These are phyloP conservation scores for Onygenales sp. DNA, from an alignment of 2,329 filamentous ascomycete genomes.

Conservation along the genomic window DNA sequence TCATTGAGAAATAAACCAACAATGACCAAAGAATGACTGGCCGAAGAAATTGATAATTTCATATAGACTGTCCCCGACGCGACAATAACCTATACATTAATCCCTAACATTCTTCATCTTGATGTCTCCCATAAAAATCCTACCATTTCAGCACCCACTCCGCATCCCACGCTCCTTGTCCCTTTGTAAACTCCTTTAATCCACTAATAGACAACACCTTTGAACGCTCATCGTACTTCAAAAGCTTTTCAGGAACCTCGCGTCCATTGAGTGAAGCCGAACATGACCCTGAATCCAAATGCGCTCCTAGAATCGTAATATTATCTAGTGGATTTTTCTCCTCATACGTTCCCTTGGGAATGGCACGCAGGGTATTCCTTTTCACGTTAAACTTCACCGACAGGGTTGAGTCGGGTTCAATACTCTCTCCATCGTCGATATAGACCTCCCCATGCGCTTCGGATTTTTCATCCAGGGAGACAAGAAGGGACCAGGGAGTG, in stretches of 20 bases:
- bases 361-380: conserved; percentile 38
- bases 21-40: no score
- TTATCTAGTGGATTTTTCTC: conserved; percentile 52
- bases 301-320: conserved; percentile 54
- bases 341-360: conserved; percentile 42
- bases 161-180: conserved; percentile 47
- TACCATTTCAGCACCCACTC: conserved; percentile 51
- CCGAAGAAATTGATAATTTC: no score
- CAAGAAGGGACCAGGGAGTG: conserved; percentile 59
- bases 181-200: conserved; percentile 38
- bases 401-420: conserved; percentile 47
- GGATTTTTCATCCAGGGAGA: conserved; percentile 48
- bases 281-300: conserved; percentile 19
- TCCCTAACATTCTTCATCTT: background rate
- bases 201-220: conserved; percentile 43
- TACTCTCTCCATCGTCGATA: conserved; percentile 64
- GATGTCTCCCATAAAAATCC: background rate
- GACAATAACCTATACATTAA: background rate
- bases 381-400: conserved; percentile 43
- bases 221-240: conserved; percentile 40
- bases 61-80: no score
- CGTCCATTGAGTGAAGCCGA: conserved; percentile 45
- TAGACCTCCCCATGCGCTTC: conserved; percentile 56
- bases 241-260: conserved; percentile 31
- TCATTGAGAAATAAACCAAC: no score